Conservation (phyloP, 164 flowering plant species). For the Stephania cephalantha region DNA sequence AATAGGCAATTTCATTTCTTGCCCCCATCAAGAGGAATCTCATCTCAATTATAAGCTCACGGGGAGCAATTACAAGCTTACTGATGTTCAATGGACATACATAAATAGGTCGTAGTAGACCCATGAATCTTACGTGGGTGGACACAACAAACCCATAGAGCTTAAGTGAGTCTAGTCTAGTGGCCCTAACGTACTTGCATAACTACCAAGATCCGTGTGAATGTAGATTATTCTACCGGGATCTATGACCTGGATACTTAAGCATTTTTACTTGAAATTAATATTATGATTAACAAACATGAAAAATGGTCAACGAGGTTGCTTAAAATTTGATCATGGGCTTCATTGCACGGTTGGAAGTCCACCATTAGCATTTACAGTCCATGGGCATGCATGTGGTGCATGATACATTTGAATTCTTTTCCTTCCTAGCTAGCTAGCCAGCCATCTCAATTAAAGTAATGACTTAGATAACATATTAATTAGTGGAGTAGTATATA, state of each 20-base stretch:
- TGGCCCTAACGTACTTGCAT: neutral
- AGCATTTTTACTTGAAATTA: neutral
- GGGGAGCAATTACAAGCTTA: too few species aligned
- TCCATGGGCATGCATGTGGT: conserved; percentile 2
- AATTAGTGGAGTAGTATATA: neutral
- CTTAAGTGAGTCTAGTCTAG: neutral
- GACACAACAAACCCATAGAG: neutral
- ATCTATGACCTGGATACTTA: neutral
- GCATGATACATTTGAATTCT: neutral
- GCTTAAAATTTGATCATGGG: neutral
- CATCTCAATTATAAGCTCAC: too few species aligned
- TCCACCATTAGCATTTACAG: neutral
- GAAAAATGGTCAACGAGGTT: neutral
- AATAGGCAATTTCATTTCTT: too few species aligned
- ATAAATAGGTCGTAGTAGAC: neutral
- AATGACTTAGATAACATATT: neutral
- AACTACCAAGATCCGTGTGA: too few species aligned
- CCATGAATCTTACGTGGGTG: neutral
- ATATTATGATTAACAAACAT: neutral
- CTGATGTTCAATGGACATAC: too few species aligned
- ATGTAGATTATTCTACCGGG: neutral
- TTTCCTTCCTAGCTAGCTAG: neutral
- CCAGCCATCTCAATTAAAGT: too few species aligned
- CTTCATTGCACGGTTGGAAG: neutral
- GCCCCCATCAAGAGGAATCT: too few species aligned